Conservation (phyloP, 2,329 filamentous ascomycete species). For the Aspergillus ochraceus region DNA sequence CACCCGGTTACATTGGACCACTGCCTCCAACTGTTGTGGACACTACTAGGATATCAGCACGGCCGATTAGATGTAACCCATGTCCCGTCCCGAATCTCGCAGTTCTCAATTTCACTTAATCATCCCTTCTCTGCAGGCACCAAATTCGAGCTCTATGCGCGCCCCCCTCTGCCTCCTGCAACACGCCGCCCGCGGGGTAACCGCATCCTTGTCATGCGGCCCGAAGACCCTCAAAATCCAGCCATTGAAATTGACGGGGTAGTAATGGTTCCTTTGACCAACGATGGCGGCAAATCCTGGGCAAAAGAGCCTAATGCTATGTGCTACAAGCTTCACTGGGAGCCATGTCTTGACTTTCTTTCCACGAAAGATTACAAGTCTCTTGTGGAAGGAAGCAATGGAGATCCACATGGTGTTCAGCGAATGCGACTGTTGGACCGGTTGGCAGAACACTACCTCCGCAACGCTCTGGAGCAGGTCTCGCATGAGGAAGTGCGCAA, state of each 20-base stretch:
- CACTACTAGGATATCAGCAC: background rate
- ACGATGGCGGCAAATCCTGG: background rate
- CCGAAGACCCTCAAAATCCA: background rate
- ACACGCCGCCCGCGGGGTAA: background rate
- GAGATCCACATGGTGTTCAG: background rate
- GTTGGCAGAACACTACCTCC: background rate
- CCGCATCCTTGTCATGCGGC: background rate
- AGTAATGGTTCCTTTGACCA: background rate
- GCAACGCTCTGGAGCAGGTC: background rate
- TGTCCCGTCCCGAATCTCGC: background rate
- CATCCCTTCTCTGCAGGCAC: background rate
- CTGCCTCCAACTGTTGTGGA: background rate
- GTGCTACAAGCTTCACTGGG: background rate
- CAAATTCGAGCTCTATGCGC: background rate
- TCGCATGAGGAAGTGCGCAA: background rate
- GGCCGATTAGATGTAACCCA: background rate
- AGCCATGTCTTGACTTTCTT: constrained; percentile 1
- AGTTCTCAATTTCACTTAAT: background rate
- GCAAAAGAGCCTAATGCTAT: background rate
- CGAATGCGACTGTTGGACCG: background rate
- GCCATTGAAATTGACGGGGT: background rate
- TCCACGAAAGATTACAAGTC: background rate
- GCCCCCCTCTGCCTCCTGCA: background rate
- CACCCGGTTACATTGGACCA: background rate
- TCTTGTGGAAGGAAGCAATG: background rate